phyloP scores from a whole-genome alignment of 2,329 filamentous ascomycete genomes.

The Calonectria pauciramosa region DNA sequence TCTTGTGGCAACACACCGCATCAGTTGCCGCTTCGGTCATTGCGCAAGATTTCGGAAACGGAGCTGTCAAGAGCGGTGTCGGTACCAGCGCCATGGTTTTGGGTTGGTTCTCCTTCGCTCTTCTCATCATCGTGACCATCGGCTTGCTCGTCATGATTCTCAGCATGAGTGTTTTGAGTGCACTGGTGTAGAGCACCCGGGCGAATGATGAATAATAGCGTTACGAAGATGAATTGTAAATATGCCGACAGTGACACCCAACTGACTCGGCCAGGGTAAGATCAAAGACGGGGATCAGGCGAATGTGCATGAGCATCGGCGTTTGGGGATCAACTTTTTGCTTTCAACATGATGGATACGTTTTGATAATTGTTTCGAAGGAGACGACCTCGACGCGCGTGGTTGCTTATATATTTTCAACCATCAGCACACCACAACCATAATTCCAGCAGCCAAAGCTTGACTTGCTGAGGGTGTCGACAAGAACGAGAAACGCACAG shows the following conservation, averaged over 20 bases:
- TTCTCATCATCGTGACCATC: slow-evolving; percentile 96
- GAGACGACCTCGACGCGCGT: slow-evolving; percentile 35
- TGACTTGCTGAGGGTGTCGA: slow-evolving; percentile 8
- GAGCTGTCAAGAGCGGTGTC: slow-evolving; percentile 86
- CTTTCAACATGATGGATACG: slow-evolving; percentile 38
- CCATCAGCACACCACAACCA: slow-evolving; percentile 28
- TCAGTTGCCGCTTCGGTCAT: slow-evolving; percentile 96
- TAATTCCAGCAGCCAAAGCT: not conserved
- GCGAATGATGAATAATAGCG: slow-evolving; percentile 22
- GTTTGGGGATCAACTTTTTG: slow-evolving; percentile 44
- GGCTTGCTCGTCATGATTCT: slow-evolving; percentile 96
- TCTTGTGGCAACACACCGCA: slow-evolving; percentile 93
- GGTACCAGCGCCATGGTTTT: slow-evolving; percentile 97
- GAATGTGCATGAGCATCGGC: slow-evolving; percentile 52
- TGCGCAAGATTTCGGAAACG: slow-evolving; percentile 92
- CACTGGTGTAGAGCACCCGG: slow-evolving; percentile 58
- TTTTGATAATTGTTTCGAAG: slow-evolving; percentile 40
- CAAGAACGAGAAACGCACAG: slow-evolving; percentile 32
- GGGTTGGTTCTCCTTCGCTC: slow-evolving; percentile 95
- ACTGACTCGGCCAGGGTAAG: slow-evolving; percentile 38
- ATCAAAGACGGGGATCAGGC: slow-evolving; percentile 32
- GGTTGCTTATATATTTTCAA: slow-evolving; percentile 21
- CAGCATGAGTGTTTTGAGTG: slow-evolving; percentile 85
- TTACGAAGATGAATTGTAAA: slow-evolving; percentile 36
- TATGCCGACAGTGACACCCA: slow-evolving; percentile 36